Evolutionary conservation across 257 asterid species (phyloP).

Genomic region (Plantago elongata): DNA sequence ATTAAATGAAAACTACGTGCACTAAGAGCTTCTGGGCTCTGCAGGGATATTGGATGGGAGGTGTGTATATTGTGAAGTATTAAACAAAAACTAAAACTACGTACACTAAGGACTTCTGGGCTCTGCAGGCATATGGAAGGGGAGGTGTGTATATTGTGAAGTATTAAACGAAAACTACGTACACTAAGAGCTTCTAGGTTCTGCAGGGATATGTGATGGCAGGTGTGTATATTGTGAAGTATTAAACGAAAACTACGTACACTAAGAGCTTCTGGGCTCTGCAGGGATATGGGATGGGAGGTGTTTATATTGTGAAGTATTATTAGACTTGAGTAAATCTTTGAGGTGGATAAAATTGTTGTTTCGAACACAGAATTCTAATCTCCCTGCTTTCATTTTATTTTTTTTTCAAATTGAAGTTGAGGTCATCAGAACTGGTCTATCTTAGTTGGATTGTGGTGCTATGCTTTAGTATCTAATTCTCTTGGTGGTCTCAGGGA

Average conservation of each 20-base stretch:
- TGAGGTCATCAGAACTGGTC: background rate
- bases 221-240: background rate
- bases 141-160: too few relatives aligned
- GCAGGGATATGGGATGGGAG: too few relatives aligned
- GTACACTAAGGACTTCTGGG: too few relatives aligned
- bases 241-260: background rate
- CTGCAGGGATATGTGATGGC: too few relatives aligned
- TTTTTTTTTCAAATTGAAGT: background rate
- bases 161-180: background rate
- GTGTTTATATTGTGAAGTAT: too few relatives aligned
- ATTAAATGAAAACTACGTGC: too few relatives aligned
- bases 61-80: too few relatives aligned
- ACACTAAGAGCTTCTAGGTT: too few relatives aligned
- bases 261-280: too few relatives aligned
- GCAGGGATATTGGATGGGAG: too few relatives aligned
- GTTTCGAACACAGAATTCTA: background rate
- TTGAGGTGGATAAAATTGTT: background rate
- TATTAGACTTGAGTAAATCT: background rate
- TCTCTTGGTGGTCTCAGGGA: constrained; percentile 45
- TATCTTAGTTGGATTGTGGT: constrained; percentile 5
- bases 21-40: too few relatives aligned
- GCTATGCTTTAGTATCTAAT: background rate
- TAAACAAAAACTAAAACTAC: background rate
- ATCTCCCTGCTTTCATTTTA: background rate
- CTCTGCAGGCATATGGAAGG: too few relatives aligned